Evolutionary conservation across 2,329 filamentous ascomycete genomes (phyloP), one percentile per base, ranked within the genome.

Genomic region (Apiospora hydei): DNA sequence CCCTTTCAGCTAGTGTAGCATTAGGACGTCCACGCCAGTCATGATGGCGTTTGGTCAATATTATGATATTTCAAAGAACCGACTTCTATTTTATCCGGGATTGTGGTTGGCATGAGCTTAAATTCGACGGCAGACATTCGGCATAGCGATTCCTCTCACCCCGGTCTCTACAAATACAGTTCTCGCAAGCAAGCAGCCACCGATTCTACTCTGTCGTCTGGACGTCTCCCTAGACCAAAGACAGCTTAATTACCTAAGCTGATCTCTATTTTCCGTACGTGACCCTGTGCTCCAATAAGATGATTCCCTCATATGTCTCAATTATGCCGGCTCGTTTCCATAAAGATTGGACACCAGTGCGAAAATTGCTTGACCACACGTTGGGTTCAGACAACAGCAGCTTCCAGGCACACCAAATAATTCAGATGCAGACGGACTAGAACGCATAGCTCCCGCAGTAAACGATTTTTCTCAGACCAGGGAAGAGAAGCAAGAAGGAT

Each of bases 1-100:
- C 53, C 53, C 53, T 61, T 61, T 61, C 16, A 61, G 53, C 53
- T 30, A 61, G 26, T 64, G 57, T 64, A 64, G 57, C 57, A 64
- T 64, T 64, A 64, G 57, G 57, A 41, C 57, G 34, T n/a, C 57
- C 57, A 41, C 57, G 57, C 30, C 57, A 64, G 57, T 41, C 57
- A 64, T 64, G 57, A 64, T n/a, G 57, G 57, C 34, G 57, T 64
- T 13, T 64, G 57, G 57, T 64, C 57, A 64, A 64, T 64, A 64
- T 64, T 64, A 64, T n/a, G 34, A 41, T 41, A 21, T 41, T 6
- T 14, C 18, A n/a, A 41, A 41, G 18, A 41, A 64, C 0, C 21
- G 18, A 1, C n/a, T 14, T 5, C 3, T 11, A 30, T 14, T 51
- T 51, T 13, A n/a, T 24, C 10, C 10, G 13, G 18, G 21, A n/a